These are phyloP conservation scores for Phytophthora litchii DNA, from an alignment of 352 stramenopile species.

Conservation along the genomic window DNA sequence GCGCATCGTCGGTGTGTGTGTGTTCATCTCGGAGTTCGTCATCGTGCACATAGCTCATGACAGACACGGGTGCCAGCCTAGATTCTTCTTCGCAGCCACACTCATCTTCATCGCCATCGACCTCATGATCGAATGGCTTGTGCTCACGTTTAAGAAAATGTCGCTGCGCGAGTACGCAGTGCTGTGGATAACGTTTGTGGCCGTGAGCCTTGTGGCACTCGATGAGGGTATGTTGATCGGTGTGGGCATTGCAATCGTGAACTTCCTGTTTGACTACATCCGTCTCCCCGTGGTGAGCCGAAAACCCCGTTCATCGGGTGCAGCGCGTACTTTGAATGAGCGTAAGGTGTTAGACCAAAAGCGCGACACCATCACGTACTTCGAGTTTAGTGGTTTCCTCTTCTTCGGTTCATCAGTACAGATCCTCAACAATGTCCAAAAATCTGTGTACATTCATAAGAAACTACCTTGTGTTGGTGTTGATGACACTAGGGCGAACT, in stretches of 20 bases:
- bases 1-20: constrained; percentile 89
- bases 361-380: constrained; percentile 66
- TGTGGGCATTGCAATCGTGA: constrained; percentile 85
- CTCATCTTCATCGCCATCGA: constrained; percentile 97
- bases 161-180: constrained; percentile 92
- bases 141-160: constrained; percentile 77
- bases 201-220: constrained; percentile 92
- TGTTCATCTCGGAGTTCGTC: constrained; percentile 84
- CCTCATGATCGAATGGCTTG: constrained; percentile 97
- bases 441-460: constrained; percentile 63
- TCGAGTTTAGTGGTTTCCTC: constrained; percentile 82
- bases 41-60: constrained; percentile 93
- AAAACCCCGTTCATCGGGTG: constrained; percentile 48
- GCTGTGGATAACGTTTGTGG: constrained; percentile 91
- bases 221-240: constrained; percentile 94
- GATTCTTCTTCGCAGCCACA: constrained; percentile 97
- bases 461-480: constrained; percentile 12
- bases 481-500: constrained; percentile 12
- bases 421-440: constrained; percentile 76
- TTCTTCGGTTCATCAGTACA: constrained; percentile 86
- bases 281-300: constrained; percentile 63
- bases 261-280: constrained; percentile 78
- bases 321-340: constrained; percentile 54
- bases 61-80: constrained; percentile 94
- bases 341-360: constrained; percentile 57